Conservation (phyloP, 139 green algal genomes). For the Volvox africanus region DNA sequence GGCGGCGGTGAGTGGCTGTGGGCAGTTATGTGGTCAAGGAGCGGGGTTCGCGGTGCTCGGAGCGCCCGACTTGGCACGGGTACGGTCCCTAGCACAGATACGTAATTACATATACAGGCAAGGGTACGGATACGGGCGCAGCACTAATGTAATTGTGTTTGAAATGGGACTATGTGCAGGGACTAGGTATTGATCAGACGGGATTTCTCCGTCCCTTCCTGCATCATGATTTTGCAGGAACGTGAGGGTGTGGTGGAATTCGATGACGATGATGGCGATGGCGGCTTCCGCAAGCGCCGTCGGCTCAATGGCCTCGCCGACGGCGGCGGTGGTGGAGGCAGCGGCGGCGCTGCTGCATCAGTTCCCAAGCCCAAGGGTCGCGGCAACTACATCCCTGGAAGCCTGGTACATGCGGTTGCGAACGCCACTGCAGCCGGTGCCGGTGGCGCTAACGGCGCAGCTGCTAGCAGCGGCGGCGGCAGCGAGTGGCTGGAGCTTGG, state of each 20-base stretch:
- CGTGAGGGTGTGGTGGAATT: slow-evolving; percentile 39
- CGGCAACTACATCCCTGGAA: slow-evolving; percentile 30
- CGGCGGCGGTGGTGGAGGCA: background rate
- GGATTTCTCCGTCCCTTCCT: no score
- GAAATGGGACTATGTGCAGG: no score
- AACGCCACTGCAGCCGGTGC: background rate
- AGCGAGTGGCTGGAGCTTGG: slow-evolving; percentile 64
- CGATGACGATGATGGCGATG: slow-evolving; percentile 33
- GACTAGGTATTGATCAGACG: no score
- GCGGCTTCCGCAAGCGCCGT: slow-evolving; percentile 20
- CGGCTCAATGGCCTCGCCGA: slow-evolving; percentile 8
- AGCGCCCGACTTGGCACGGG: background rate
- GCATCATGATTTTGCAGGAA: background rate
- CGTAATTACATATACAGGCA: no score
- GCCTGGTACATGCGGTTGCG: background rate
- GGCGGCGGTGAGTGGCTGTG: slow-evolving; percentile 14
- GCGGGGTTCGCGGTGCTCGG: background rate
- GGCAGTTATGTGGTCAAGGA: background rate
- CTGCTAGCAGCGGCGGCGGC: background rate
- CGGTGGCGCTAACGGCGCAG: background rate
- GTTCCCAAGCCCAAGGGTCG: slow-evolving; percentile 9
- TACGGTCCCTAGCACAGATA: no score
- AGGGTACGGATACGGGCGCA: no score
- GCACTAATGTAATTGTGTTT: no score
- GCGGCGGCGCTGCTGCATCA: background rate